Conservation (phyloP, 139 green algal genomes). For the Protoeuglena noctilucae region DNA sequence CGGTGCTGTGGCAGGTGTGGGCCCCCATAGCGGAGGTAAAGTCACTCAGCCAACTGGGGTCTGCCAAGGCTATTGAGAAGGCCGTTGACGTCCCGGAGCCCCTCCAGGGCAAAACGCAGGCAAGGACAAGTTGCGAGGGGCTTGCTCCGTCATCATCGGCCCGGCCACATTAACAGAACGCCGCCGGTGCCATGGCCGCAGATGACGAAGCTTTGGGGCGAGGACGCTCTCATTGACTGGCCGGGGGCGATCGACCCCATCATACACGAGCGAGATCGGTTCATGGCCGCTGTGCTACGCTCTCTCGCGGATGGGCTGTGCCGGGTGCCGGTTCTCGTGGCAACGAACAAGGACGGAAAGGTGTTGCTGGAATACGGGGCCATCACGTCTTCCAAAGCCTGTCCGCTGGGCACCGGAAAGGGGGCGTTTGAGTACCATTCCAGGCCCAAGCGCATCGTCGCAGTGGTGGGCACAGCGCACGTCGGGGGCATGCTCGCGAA, state of each 20-base stretch:
- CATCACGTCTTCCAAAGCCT: too few species aligned
- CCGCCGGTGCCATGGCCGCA: slow-evolving; percentile 28
- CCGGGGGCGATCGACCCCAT: slow-evolving; percentile 50
- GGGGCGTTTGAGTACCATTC: too few species aligned
- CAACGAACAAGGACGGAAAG: too few species aligned
- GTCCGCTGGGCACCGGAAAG: too few species aligned
- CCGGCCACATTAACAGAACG: slow-evolving; percentile 56
- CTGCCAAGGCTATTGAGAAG: background rate
- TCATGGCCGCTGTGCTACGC: background rate
- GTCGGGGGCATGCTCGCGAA: slow-evolving; percentile 51
- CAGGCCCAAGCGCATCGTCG: too few species aligned
- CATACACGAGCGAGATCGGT: slow-evolving; percentile 49
- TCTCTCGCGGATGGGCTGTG: slow-evolving; percentile 36
- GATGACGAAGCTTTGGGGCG: slow-evolving; percentile 45
- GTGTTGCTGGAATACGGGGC: too few species aligned
- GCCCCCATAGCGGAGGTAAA: slow-evolving; percentile 42
- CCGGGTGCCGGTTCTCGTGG: slow-evolving; percentile 9
- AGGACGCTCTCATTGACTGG: slow-evolving; percentile 73
- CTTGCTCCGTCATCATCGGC: slow-evolving; percentile 14
- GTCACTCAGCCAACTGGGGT: slow-evolving; percentile 19
- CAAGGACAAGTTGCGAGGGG: too few species aligned
- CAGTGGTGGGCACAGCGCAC: slow-evolving; percentile 66
- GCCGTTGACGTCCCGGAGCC: slow-evolving; percentile 3
- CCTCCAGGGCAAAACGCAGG: background rate
- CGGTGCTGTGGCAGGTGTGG: background rate